Evolutionary conservation across 805 yeast species (phyloP), one percentile per base, ranked within the genome.

Genomic region (Hagleromyces aurorensis): DNA sequence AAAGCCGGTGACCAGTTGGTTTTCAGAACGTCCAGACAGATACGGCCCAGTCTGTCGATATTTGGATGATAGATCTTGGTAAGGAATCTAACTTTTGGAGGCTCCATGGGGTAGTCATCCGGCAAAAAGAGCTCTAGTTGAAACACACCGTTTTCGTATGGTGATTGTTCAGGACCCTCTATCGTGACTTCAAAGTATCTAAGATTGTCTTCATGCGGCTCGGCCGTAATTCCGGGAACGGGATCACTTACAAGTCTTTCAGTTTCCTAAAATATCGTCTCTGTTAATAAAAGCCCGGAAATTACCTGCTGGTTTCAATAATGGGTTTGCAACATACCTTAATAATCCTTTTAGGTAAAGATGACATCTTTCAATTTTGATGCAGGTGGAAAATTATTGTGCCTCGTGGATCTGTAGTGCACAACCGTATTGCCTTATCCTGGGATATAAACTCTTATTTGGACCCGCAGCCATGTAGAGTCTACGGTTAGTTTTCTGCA

Each of bases 1-100:
- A 89, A 66, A 0, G 98, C 98, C 4, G 98, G 97, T 7, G 94
- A 82, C 98, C 98, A 91, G 61, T 89, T 87, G 46, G 83, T 71
- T 61, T 89, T 91, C 53, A 91, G 67, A 23, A 91, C 96, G 55
- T 91, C 97, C 29, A 91, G 69, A 61, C 98, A 91, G 47, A 91
- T 89, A 41, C 98, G 70, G 6, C 98, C 98, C 41, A 91, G 66
- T 54, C 91, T 73, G 54, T 91, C 98, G 44, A 91, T 91, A 57
- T 91, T 91, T 23, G 95, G 98, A 52, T 91, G 98, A 57, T 91
- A 91, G 16, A 91, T 87, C 57, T 78, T 84, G 17, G 98, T 91
- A 40, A 91, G 62, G 48, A 91, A 91, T 35, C 98, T 70, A 31
- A 91, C 93, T 54, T 86, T 87, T 29, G 98, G 98, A 0, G 98